Percentiles rank a stretch among this genome's conserved stretches.
These are phyloP conservation scores for Blastobotrys aristatus DNA, from an alignment of 1,139 yeast genomes.

Conservation along the genomic window DNA sequence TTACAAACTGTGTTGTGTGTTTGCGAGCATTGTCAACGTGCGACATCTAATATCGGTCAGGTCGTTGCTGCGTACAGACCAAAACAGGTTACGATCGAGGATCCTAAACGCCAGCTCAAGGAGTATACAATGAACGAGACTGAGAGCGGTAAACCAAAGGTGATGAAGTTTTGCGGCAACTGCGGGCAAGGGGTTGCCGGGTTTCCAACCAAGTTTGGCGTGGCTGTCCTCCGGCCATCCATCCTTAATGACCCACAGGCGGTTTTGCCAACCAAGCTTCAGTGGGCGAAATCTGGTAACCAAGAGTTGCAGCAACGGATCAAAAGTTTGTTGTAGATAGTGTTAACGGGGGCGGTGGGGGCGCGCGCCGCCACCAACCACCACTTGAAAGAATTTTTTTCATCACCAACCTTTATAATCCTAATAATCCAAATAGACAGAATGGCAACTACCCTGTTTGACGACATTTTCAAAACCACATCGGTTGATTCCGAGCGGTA, in stretches of 20 bases:
- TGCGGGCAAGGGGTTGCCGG: constrained; percentile 5
- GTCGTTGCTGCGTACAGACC: background rate
- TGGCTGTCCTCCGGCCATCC: constrained; percentile 1
- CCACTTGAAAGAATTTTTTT: too few species aligned
- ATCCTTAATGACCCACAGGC: background rate
- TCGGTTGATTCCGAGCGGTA: constrained; percentile 86
- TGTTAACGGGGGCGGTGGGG: too few species aligned
- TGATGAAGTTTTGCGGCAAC: constrained; percentile 6
- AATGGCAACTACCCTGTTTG: constrained; percentile 62
- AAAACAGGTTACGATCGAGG: constrained; percentile 2
- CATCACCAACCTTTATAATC: background rate
- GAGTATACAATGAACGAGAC: background rate
- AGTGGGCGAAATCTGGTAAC: background rate
- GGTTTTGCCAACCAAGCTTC: background rate
- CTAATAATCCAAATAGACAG: too few species aligned
- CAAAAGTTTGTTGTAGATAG: constrained; percentile 4
- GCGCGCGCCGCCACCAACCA: too few species aligned
- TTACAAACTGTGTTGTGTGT: constrained; percentile 1
- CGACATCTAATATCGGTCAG: background rate
- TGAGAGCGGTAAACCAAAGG: constrained; percentile 4
- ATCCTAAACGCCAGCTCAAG: background rate
- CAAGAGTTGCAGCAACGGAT: background rate
- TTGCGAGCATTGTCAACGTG: background rate
- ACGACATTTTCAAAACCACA: constrained; percentile 85
- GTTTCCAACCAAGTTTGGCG: background rate